These are phyloP conservation scores for Calcarisporium arbuscula DNA, from an alignment of 2,329 filamentous ascomycete species.

Conservation along the genomic window DNA sequence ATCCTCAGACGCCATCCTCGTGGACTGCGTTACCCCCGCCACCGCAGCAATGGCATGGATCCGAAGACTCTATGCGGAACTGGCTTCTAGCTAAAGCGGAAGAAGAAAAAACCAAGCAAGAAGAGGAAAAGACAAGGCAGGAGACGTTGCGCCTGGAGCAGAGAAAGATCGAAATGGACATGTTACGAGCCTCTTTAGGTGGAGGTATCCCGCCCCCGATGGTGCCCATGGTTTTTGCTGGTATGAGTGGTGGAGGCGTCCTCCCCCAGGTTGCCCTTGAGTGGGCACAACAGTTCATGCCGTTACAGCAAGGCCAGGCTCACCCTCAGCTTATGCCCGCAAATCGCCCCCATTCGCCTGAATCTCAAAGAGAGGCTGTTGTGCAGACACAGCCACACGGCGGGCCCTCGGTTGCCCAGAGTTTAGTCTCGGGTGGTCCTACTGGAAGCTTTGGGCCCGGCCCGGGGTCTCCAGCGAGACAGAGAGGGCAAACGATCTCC, in stretches of 20 bases:
- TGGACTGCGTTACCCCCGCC: slow-evolving; percentile 54
- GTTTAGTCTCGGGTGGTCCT: no score
- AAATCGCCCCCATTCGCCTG: slow-evolving; percentile 45
- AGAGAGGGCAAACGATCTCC: slow-evolving; percentile 44
- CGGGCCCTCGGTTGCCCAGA: no score
- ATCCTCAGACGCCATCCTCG: slow-evolving; percentile 19
- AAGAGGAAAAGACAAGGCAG: slow-evolving; percentile 63
- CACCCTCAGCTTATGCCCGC: slow-evolving; percentile 45
- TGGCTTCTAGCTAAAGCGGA: slow-evolving; percentile 68
- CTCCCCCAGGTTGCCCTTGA: slow-evolving; percentile 57
- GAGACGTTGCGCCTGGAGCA: slow-evolving; percentile 66
- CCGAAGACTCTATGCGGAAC: slow-evolving; percentile 64
- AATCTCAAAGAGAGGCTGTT: slow-evolving; percentile 47
- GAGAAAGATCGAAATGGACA: slow-evolving; percentile 65
- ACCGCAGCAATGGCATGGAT: slow-evolving; percentile 59
- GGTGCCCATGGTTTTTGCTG: slow-evolving; percentile 69
- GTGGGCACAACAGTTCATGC: slow-evolving; percentile 61
- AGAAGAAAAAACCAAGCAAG: slow-evolving; percentile 66
- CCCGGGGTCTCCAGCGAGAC: slow-evolving; percentile 43
- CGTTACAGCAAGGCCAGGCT: slow-evolving; percentile 41
- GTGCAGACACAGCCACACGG: slow-evolving; percentile 25
- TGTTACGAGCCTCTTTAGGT: slow-evolving; percentile 61
- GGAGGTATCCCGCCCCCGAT: slow-evolving; percentile 68
- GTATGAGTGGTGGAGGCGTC: slow-evolving; percentile 55
- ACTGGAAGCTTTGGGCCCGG: slow-evolving; percentile 37